These are phyloP conservation scores for Podospora appendiculata DNA, from an alignment of 495 filamentous ascomycete genomes.

Conservation along the genomic window DNA sequence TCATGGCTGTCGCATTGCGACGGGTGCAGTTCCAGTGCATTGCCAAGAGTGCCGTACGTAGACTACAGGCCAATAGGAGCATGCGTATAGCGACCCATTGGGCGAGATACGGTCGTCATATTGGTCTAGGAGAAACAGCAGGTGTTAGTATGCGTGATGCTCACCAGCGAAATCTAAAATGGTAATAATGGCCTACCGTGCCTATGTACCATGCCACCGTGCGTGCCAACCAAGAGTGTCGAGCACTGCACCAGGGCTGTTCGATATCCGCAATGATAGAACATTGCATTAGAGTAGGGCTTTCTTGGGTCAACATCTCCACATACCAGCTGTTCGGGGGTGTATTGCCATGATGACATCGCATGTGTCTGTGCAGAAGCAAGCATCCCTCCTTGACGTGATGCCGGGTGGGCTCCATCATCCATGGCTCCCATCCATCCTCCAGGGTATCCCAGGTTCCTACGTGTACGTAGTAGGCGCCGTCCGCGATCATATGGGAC, in stretches of 20 bases:
- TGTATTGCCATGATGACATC: not conserved
- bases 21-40: not conserved
- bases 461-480: not conserved
- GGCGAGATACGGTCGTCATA: constrained; percentile 9
- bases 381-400: not conserved
- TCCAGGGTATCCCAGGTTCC: not conserved
- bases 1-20: too few species aligned
- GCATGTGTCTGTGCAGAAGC: not conserved
- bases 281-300: constrained; percentile 6
- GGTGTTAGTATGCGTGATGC: too few species aligned
- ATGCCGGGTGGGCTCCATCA: not conserved
- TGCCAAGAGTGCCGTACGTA: not conserved
- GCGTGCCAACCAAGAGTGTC: too few species aligned
- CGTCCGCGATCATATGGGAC: constrained; percentile 5
- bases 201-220: too few species aligned
- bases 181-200: too few species aligned
- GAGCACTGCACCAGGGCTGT: too few species aligned
- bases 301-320: constrained; percentile 3
- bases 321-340: not conserved
- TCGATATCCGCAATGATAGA: not conserved
- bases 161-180: too few species aligned
- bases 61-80: not conserved
- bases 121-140: not conserved
- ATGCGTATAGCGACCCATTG: constrained; percentile 9
- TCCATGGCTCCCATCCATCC: not conserved